Evolutionary conservation across 2,329 filamentous ascomycete genomes (phyloP), one percentile per base, ranked within the genome.

Genomic region (Nemania serpens): DNA sequence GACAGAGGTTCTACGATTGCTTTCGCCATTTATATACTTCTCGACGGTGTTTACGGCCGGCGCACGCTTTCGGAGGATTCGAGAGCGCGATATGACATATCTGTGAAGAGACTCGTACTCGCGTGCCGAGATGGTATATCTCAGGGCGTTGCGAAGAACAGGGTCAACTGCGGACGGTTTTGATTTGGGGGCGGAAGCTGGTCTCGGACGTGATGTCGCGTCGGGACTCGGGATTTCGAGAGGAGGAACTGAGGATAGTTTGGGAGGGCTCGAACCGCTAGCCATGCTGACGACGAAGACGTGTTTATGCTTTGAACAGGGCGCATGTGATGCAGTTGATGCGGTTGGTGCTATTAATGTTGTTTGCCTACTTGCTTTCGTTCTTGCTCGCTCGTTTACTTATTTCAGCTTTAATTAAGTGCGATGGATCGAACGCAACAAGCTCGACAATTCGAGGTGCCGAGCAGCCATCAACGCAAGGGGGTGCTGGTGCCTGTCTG

Each of bases 101-200:
- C 89, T 88, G 75, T 97, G 92, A 17, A 97, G 84, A 1, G 89
- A 80, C 67, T 91, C 88, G 76, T 97, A 97, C 75, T 97, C 93
- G 75, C 89, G 87, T 43, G 91, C 88, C 6, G 87, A 89, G 73
- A 93, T 92, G 59, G 91, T 95, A 77, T 97, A 93, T 67, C 93
- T 89, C 61, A 97, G 82, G 45, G 91, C 88, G 75, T 95, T 96
- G 75, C 91, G 91, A 58, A 96, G 82, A 64, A 96, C 83, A 5
- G 91, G 89, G 67, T 94, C 90, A 61, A 76, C 74, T 39, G 75
- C 69, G 3, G 55, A 58, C 15, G 55, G 7, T 34, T 17, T 34
- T 33, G 75, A 69, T 56, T 59, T 69, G 9, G 69, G 61, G 39
- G 66, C 69, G 6, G 70, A 63, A 29, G 58, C 57, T 12, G 66